Base-by-base conservation (phyloP, 1,284 basidiomycete species). In the Fomitopsis palustris region DNA sequence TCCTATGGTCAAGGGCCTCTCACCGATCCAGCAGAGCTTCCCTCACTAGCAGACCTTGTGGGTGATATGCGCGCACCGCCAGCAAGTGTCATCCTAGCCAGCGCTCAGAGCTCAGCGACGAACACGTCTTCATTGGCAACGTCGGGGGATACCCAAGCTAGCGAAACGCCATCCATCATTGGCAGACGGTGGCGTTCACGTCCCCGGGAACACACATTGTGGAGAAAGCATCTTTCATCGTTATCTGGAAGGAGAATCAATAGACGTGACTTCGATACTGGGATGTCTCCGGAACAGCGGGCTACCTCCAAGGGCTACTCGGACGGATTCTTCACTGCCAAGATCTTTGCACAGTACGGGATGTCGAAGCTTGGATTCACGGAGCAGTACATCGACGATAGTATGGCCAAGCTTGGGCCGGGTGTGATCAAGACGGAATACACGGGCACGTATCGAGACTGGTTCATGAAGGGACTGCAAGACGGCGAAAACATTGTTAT, bases 301-400 rank as follows among this genome's bases (percentile, higher is more conserved):
- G 66, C 67, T 57, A 75, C 71, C 55, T 64, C 74, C 3, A 73
- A 75, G 57, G 88, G 88, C 3, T 89, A 87, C 69, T 75, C 76
- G 12, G 85, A 90, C 64, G 89, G 90, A 1, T 84, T 82, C 67
- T 70, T 77, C 17, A 83, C 86, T 0, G 85, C 85, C 4, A 81
- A 81, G 67, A 77, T 80, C 16, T 90, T 92, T 68, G 85, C 85
- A 3, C 70, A 75, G 29, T 74, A 79, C 56, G 76, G 76, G 35
- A 75, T 78, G 65, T 88, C 86, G 27, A 81, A 79, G 64, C 78
- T 92, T 0, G 88, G 88, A 2, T 91, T 90, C 70, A 72, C 72
- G 10, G 81, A 78, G 9, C 88, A 92, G 67, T 90, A 84, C 68
- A 80, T 88, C 27, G 60, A 51, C 25, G 85, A 90, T 63, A 78